Evolutionary conservation across 2,329 filamentous ascomycete genomes (phyloP).

Genomic region (Westerdykella aurantiaca): DNA sequence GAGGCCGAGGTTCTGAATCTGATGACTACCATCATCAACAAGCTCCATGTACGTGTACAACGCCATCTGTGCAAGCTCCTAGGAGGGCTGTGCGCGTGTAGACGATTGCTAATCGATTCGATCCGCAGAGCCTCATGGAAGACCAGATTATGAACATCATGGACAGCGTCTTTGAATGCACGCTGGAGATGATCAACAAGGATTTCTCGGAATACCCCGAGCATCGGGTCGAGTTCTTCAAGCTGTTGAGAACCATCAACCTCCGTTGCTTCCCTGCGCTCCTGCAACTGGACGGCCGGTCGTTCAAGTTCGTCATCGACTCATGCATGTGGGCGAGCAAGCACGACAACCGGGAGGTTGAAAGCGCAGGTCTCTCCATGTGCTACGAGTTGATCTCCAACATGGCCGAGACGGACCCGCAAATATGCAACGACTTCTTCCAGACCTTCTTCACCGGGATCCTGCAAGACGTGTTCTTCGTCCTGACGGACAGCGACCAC

Average conservation of each 20-base stretch:
- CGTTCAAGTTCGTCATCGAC: slow-evolving; percentile 99
- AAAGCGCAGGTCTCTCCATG: slow-evolving; percentile 95
- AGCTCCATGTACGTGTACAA: slow-evolving; percentile 78
- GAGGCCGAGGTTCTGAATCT: slow-evolving; percentile 96
- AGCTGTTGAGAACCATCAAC: slow-evolving; percentile 91
- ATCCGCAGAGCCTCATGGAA: slow-evolving; percentile 77
- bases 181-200: slow-evolving; percentile 99
- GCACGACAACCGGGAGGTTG: slow-evolving; percentile 97
- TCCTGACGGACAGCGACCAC: slow-evolving; percentile 94
- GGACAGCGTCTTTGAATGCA: slow-evolving; percentile 98
- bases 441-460: slow-evolving; percentile 95
- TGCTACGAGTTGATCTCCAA: slow-evolving; percentile 96
- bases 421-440: slow-evolving; percentile 92
- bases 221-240: slow-evolving; percentile 99
- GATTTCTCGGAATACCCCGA: slow-evolving; percentile 99
- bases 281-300: slow-evolving; percentile 86
- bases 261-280: slow-evolving; percentile 93
- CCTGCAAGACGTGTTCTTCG: slow-evolving; percentile 96
- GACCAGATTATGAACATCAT: slow-evolving; percentile 96
- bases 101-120: slow-evolving; percentile 15
- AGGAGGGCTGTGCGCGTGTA: slow-evolving; percentile 21
- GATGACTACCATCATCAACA: slow-evolving; percentile 95
- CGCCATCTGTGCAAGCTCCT: slow-evolving; percentile 48
- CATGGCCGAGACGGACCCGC: slow-evolving; percentile 82
- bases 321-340: slow-evolving; percentile 99